These are phyloP conservation scores for Nevesoporus exiguus DNA, from an alignment of 768 basidiomycete species.

Conservation along the genomic window DNA sequence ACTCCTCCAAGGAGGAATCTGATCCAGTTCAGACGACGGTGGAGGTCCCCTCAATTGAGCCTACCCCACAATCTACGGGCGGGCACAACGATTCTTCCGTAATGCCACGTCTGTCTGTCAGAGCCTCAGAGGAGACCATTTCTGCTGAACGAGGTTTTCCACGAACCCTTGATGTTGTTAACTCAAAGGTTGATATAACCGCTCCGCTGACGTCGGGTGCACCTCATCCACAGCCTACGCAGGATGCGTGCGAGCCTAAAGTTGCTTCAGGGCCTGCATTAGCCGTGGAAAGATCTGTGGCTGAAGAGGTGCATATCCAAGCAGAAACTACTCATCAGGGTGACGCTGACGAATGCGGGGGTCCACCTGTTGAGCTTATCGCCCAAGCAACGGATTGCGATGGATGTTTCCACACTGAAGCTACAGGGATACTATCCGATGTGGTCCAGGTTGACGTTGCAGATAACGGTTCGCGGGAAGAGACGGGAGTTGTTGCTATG, in stretches of 20 bases:
- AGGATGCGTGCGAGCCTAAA: background rate
- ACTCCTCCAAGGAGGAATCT: conserved; percentile 6
- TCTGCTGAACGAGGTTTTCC: conserved; percentile 3
- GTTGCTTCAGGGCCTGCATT: background rate
- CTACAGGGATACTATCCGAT: background rate
- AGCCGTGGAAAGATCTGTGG: background rate
- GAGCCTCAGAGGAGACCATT: conserved; percentile 7
- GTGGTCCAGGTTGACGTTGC: conserved; percentile 4
- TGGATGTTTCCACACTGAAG: background rate
- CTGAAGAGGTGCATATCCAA: background rate
- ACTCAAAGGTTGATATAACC: background rate
- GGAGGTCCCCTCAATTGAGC: conserved; percentile 18
- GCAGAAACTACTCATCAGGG: background rate
- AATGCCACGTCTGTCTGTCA: background rate
- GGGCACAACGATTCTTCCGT: background rate
- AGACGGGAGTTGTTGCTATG: conserved; percentile 2
- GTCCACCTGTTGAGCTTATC: background rate
- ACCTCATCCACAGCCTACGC: background rate
- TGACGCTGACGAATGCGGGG: background rate
- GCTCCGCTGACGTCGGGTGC: conserved; percentile 2
- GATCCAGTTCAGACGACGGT: background rate
- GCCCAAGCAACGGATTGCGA: background rate
- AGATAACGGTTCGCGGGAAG: conserved; percentile 1
- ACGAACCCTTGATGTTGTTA: background rate
- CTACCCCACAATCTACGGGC: conserved; percentile 9